These are phyloP conservation scores for Fusarium mexicanum DNA, from an alignment of 2,329 filamentous ascomycete species.

Conservation along the genomic window DNA sequence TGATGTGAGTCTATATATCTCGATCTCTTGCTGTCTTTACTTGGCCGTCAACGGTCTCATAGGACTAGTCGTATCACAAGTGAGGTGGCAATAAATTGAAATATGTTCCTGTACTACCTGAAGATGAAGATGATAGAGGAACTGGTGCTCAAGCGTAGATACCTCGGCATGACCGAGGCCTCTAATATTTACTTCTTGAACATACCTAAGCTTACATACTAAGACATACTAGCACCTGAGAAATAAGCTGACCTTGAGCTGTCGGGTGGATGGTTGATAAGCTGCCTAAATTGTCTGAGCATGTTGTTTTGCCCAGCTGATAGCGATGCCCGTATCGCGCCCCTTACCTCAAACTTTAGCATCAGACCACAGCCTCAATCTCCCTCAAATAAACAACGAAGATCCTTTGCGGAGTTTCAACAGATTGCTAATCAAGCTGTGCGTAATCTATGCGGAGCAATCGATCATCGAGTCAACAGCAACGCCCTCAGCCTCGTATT, in stretches of 20 bases:
- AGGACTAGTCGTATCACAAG: fast-evolving
- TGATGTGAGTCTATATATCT: too few species aligned
- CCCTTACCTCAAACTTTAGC: not conserved
- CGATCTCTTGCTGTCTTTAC: not conserved
- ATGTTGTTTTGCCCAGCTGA: not conserved
- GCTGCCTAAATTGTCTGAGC: not conserved
- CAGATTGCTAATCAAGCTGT: not conserved
- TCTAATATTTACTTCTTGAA: not conserved
- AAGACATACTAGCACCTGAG: not conserved
- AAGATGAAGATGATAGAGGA: not conserved
- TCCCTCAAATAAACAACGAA: not conserved
- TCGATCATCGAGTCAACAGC: not conserved
- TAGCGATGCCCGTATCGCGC: not conserved
- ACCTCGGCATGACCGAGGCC: not conserved
- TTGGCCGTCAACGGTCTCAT: fast-evolving
- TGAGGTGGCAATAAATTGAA: not conserved
- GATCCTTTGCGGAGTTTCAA: not conserved
- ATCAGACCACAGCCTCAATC: not conserved
- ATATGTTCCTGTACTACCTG: not conserved
- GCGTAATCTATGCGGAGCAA: not conserved
- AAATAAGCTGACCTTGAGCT: not conserved
- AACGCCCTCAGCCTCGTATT: not conserved
- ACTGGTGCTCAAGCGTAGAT: not conserved
- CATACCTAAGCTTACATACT: too few species aligned
- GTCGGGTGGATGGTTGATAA: not conserved